These are phyloP conservation scores for Rostrohypoxylon terebratum DNA, from an alignment of 495 filamentous ascomycete genomes.

Conservation along the genomic window DNA sequence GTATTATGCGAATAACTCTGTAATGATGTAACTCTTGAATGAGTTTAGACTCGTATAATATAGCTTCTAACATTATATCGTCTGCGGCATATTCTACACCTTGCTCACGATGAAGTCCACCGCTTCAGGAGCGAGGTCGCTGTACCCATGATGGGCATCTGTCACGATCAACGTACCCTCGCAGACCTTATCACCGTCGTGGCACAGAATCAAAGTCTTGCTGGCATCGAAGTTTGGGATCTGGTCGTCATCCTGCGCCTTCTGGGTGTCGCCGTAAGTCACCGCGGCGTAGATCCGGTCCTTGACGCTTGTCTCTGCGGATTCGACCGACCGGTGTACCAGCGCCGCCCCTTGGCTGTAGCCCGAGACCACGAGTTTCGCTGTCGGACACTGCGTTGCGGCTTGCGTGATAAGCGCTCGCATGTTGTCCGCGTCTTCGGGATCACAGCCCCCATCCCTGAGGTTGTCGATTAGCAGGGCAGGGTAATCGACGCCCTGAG, in stretches of 20 bases:
- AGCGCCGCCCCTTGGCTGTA: conserved; percentile 69
- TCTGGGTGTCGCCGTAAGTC: conserved; percentile 69
- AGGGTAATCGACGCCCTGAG: conserved; percentile 56
- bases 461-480: conserved; percentile 54
- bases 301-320: conserved; percentile 54
- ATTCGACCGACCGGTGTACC: conserved; percentile 61
- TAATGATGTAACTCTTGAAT: no score
- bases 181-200: conserved; percentile 65
- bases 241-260: conserved; percentile 61
- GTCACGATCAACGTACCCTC: conserved; percentile 62
- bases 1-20: no score
- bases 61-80: background rate
- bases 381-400: conserved; percentile 49
- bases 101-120: conserved; percentile 51
- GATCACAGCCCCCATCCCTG: conserved; percentile 49
- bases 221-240: conserved; percentile 60
- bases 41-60: no score
- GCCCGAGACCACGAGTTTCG: conserved; percentile 55
- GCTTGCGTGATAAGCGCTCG: conserved; percentile 50
- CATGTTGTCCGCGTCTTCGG: conserved; percentile 52
- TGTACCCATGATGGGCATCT: conserved; percentile 61
- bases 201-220: conserved; percentile 64
- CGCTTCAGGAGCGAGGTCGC: conserved; percentile 47
- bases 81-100: conserved; percentile 15
- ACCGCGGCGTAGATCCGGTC: conserved; percentile 65